Evolutionary conservation across 495 filamentous ascomycete species (phyloP).

Genomic region (Hypoxylon cercidicola): DNA sequence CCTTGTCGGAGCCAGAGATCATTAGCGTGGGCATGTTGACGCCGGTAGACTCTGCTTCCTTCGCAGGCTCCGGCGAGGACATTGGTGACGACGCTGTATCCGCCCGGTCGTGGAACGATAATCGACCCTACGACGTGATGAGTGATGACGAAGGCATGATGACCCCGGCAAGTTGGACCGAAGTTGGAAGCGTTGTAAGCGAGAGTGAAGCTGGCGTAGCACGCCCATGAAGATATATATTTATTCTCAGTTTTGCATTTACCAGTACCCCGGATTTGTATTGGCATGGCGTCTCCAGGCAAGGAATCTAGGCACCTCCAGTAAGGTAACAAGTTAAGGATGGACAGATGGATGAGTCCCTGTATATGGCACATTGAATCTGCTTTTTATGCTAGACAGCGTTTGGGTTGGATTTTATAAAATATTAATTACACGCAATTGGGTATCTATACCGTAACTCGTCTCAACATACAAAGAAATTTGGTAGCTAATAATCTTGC

Average conservation of each 20-base stretch:
- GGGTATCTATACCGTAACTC: conserved; percentile 28
- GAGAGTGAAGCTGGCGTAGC: conserved; percentile 56
- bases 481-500: not conserved
- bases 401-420: conserved; percentile 6
- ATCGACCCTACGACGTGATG: conserved; percentile 64
- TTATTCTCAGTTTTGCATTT: conserved; percentile 18
- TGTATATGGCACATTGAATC: conserved; percentile 17
- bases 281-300: conserved; percentile 34
- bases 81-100: conserved; percentile 51
- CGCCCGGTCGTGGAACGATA: conserved; percentile 26
- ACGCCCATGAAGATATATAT: conserved; percentile 41
- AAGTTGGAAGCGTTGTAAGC: conserved; percentile 79
- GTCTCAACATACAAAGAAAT: conserved; percentile 16
- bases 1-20: conserved; percentile 55
- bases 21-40: conserved; percentile 60
- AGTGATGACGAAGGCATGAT: conserved; percentile 71
- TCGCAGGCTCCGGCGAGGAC: conserved; percentile 57
- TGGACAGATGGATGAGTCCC: conserved; percentile 26
- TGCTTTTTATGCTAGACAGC: conserved; percentile 12
- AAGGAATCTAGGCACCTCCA: conserved; percentile 20
- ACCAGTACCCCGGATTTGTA: conserved; percentile 26
- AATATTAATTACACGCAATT: conserved; percentile 19
- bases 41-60: conserved; percentile 60
- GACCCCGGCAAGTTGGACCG: conserved; percentile 81
- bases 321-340: conserved; percentile 25